Conservation (phyloP, 108 stramenopile species). For the Stephanodiscus minutulus region DNA sequence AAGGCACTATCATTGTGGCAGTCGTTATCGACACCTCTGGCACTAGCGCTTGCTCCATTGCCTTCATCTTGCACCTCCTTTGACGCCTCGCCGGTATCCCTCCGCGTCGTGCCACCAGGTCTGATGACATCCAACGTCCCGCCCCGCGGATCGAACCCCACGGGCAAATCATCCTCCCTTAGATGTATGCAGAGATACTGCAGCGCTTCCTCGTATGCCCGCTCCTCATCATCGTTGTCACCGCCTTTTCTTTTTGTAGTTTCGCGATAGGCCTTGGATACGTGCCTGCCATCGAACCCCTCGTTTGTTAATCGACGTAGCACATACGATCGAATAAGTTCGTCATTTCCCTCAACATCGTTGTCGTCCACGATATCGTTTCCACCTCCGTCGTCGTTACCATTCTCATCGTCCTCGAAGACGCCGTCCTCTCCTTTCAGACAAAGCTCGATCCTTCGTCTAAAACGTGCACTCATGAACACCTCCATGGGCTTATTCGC, state of each 20-base stretch:
- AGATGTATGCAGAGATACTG: constrained; percentile 84
- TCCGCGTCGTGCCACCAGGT: background rate
- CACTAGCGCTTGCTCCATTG: no score
- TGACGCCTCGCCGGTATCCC: constrained; percentile 1
- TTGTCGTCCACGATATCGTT: no score
- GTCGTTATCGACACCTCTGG: background rate
- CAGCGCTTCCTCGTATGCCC: constrained; percentile 72
- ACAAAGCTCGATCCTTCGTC: constrained; percentile 68
- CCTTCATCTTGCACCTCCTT: no score
- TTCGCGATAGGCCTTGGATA: constrained; percentile 51
- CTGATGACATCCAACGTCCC: constrained; percentile 70
- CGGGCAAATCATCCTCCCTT: constrained; percentile 78
- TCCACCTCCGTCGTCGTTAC: constrained; percentile 46
- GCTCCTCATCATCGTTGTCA: background rate
- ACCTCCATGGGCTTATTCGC: constrained; percentile 79
- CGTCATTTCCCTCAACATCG: constrained; percentile 14
- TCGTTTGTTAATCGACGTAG: constrained; percentile 68
- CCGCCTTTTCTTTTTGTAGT: background rate
- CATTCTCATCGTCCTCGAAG: constrained; percentile 44
- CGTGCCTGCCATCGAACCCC: constrained; percentile 76
- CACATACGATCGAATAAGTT: constrained; percentile 62
- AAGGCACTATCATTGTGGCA: constrained; percentile 8
- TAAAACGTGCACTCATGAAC: constrained; percentile 68
- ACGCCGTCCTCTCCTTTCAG: constrained; percentile 46
- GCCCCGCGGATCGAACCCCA: constrained; percentile 85